phyloP scores from a whole-genome alignment of 2,329 filamentous ascomycete species.

The Diaporthe ilicicola region DNA sequence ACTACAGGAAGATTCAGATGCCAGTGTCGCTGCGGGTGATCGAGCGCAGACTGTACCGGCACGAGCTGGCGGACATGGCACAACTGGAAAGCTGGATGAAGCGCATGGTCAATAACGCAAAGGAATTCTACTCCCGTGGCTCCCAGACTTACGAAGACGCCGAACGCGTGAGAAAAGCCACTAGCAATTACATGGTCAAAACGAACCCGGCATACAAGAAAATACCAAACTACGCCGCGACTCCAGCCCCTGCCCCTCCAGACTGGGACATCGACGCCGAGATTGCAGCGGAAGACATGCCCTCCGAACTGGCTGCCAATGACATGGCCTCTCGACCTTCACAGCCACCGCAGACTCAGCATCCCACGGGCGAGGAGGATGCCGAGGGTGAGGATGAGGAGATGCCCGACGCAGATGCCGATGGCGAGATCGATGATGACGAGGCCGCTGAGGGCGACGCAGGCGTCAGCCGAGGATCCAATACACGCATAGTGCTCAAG shows the following conservation, averaged over 20 bases:
- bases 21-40: constrained; percentile 82
- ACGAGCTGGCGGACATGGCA: constrained; percentile 75
- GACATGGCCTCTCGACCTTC: constrained; percentile 18
- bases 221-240: constrained; percentile 70
- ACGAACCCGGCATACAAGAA: constrained; percentile 83
- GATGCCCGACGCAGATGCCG: constrained; percentile 40
- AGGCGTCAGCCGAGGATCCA: constrained; percentile 35
- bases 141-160: constrained; percentile 83
- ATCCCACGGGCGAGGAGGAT: constrained; percentile 33
- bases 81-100: constrained; percentile 86
- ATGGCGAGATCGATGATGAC: constrained; percentile 42
- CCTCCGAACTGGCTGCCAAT: constrained; percentile 23
- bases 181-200: constrained; percentile 88
- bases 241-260: constrained; percentile 77
- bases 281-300: constrained; percentile 26
- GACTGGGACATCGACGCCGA: constrained; percentile 45
- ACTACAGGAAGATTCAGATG: constrained; percentile 80
- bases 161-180: constrained; percentile 84
- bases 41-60: constrained; percentile 75
- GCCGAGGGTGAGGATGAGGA: constrained; percentile 41
- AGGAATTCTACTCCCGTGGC: constrained; percentile 80
- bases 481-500: constrained; percentile 32
- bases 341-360: constrained; percentile 16
- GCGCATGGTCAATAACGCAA: constrained; percentile 87
- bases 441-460: constrained; percentile 40